A percentile compares a stretch with the other conserved stretches of the same genome.
These are phyloP conservation scores for Gymnopus androsaceus DNA, from an alignment of 1,284 basidiomycete genomes.

Conservation along the genomic window DNA sequence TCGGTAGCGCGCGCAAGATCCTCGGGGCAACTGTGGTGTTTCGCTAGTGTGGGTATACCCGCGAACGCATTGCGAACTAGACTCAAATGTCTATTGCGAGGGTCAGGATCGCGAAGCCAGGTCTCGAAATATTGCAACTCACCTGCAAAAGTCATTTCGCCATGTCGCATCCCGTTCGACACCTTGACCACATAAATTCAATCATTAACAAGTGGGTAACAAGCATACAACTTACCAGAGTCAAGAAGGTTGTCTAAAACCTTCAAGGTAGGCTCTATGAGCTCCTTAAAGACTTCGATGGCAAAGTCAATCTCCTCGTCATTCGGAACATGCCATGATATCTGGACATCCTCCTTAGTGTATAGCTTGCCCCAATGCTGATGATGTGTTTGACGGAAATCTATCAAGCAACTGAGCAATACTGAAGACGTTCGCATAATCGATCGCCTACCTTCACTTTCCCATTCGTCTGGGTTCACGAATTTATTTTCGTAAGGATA, in stretches of 20 bases:
- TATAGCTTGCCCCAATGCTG: constrained; percentile 79
- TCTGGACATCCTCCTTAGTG: constrained; percentile 59
- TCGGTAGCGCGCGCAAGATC: constrained; percentile 40
- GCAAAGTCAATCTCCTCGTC: constrained; percentile 76
- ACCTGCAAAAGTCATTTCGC: constrained; percentile 91
- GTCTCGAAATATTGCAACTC: constrained; percentile 21
- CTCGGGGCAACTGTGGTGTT: constrained; percentile 49
- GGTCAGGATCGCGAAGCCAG: background rate
- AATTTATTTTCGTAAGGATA: constrained; percentile 86
- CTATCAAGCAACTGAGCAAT: constrained; percentile 36
- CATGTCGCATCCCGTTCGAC: constrained; percentile 61
- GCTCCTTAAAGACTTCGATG: constrained; percentile 69
- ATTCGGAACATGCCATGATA: constrained; percentile 79
- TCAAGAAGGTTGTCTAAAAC: constrained; percentile 64
- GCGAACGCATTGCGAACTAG: constrained; percentile 69
- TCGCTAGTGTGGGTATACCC: constrained; percentile 65
- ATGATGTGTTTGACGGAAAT: constrained; percentile 75
- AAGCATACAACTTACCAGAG: constrained; percentile 39
- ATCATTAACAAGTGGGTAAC: background rate
- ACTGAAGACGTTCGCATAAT: background rate
- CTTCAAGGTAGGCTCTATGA: constrained; percentile 69
- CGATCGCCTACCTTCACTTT: constrained; percentile 60
- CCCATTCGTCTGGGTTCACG: constrained; percentile 81
- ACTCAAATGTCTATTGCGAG: constrained; percentile 51
- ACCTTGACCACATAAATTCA: constrained; percentile 26